Evolutionary conservation across 192 early-diverging fungal species (phyloP).

Genomic region (Neocallimastix lanati): DNA sequence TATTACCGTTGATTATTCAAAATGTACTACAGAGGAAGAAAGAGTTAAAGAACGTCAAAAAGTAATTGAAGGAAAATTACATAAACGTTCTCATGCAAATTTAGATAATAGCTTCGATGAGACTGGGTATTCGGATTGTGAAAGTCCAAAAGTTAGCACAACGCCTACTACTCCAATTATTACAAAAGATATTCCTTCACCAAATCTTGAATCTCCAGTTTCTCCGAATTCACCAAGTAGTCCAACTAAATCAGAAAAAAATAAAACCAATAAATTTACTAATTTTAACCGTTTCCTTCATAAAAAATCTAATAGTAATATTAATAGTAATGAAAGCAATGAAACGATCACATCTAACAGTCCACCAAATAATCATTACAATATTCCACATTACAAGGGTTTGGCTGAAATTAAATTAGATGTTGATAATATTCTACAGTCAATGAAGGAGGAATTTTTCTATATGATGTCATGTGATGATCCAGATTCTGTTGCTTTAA

Average conservation of each 20-base stretch:
- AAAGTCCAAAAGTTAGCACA: background rate
- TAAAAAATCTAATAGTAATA: background rate
- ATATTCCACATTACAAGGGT: background rate
- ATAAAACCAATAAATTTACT: background rate
- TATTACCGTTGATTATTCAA: background rate
- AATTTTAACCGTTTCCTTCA: background rate
- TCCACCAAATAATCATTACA: background rate
- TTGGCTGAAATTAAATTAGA: background rate
- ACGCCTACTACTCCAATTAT: background rate
- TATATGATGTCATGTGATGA: conserved; percentile 36
- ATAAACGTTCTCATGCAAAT: background rate
- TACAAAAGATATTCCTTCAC: background rate
- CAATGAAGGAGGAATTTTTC: conserved; percentile 39
- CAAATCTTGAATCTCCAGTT: background rate
- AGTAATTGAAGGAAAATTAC: background rate
- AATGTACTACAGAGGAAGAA: background rate
- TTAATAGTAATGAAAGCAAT: background rate
- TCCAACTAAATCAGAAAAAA: no score
- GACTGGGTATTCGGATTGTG: background rate
- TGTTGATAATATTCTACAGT: background rate
- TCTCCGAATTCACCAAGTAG: background rate
- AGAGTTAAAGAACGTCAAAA: background rate
- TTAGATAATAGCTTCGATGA: background rate
- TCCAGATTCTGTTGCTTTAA: conserved; percentile 52
- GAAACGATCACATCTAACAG: background rate